Evolutionary conservation across 2,329 filamentous ascomycete species (phyloP).

Genomic region (Chrysosporium queenslandicum): DNA sequence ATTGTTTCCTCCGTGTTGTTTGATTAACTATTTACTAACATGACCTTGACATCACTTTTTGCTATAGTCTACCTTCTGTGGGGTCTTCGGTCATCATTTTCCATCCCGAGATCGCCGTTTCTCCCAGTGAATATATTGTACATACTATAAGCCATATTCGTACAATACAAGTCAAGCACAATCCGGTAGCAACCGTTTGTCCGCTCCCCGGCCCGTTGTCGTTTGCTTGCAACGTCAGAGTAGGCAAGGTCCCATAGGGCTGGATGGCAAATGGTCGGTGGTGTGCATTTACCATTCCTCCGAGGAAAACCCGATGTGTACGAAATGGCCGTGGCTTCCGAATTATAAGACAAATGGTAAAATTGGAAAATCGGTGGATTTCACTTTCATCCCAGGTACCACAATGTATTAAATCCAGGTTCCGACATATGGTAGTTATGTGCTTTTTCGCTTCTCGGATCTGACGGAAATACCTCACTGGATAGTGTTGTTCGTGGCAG

Average conservation of each 20-base stretch:
- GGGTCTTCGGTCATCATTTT: background rate
- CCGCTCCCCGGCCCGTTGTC: background rate
- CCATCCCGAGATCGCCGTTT: background rate
- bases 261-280: background rate
- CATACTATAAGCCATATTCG: too few relatives aligned
- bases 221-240: background rate
- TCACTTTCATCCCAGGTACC: background rate
- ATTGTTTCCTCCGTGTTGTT: background rate
- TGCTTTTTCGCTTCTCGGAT: background rate
- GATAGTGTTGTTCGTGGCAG: background rate
- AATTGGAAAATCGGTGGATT: background rate
- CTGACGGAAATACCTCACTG: constrained; percentile 2
- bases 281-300: background rate
- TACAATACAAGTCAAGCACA: background rate
- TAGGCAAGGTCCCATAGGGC: background rate
- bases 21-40: background rate
- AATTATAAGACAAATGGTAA: background rate
- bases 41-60: too few relatives aligned
- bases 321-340: background rate
- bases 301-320: background rate
- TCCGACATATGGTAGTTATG: background rate
- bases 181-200: background rate
- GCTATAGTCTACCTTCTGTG: background rate
- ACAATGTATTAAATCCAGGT: background rate
- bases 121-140: background rate